phyloP scores from a whole-genome alignment of 2,329 filamentous ascomycete genomes.

The Nannizzia gypsea region DNA sequence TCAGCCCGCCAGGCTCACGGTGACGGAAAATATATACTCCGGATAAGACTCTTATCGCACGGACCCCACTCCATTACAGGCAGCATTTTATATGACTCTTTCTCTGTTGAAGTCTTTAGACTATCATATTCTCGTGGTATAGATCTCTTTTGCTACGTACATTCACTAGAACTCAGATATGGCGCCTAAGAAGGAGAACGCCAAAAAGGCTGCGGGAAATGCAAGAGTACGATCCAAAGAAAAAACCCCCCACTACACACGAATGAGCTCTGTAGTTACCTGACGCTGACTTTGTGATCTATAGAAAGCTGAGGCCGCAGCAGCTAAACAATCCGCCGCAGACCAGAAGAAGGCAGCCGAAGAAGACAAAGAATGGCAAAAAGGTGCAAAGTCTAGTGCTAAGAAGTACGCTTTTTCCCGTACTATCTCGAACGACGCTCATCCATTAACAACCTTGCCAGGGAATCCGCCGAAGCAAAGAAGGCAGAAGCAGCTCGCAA shows the following conservation, averaged over 20 bases:
- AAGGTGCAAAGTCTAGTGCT: constrained; percentile 69
- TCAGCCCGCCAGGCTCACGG: not conserved
- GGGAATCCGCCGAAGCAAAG: constrained; percentile 73
- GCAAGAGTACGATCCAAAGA: constrained; percentile 44
- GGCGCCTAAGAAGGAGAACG: constrained; percentile 71
- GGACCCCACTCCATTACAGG: not conserved
- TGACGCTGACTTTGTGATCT: not conserved
- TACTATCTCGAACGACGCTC: constrained; percentile 5
- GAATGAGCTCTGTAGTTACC: not conserved
- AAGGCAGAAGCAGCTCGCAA: constrained; percentile 72
- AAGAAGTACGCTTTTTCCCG: constrained; percentile 62
- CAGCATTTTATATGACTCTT: not conserved
- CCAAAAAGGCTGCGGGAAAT: constrained; percentile 81
- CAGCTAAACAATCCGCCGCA: constrained; percentile 61
- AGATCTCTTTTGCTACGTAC: not conserved
- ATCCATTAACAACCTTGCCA: constrained; percentile 28
- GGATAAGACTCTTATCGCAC: constrained; percentile 4
- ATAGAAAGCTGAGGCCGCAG: constrained; percentile 79
- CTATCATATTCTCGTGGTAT: not conserved
- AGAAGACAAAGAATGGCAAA: constrained; percentile 69
- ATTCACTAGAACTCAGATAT: constrained; percentile 32
- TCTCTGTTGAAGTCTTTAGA: not conserved
- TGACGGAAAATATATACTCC: not conserved
- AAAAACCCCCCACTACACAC: too few relatives aligned
- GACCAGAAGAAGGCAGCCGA: constrained; percentile 52